These are phyloP conservation scores for Uronychia setigera DNA, from an alignment of 73 alveolate genomes.

Conservation along the genomic window DNA sequence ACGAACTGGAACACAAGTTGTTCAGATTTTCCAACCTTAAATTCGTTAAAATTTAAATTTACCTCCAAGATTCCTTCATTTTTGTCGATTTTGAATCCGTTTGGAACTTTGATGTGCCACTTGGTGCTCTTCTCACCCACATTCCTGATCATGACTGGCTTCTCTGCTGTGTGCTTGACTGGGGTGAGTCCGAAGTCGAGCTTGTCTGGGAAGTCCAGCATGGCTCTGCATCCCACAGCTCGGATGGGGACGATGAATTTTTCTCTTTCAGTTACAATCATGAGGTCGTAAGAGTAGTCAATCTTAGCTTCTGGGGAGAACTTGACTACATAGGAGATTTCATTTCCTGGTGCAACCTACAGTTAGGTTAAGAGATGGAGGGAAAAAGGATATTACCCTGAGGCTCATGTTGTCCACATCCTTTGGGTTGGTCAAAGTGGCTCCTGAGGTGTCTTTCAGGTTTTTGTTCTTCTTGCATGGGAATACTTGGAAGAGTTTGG, in stretches of 20 bases:
- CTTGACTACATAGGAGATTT: constrained; percentile 88
- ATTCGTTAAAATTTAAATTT: constrained; percentile 14
- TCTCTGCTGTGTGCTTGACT: constrained; percentile 97
- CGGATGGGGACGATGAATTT: constrained; percentile 98
- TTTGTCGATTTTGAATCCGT: constrained; percentile 81
- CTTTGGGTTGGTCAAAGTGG: constrained; percentile 38
- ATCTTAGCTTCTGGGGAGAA: constrained; percentile 98
- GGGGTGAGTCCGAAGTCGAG: constrained; percentile 99
- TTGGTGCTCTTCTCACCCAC: constrained; percentile 99
- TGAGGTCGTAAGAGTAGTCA: constrained; percentile 95
- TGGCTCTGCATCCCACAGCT: constrained; percentile 93
- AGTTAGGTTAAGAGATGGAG: too few relatives aligned
- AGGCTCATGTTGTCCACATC: constrained; percentile 61
- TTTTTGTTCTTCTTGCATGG: constrained; percentile 88
- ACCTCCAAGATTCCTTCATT: constrained; percentile 86
- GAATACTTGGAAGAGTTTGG: constrained; percentile 94
- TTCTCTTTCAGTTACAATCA: constrained; percentile 98
- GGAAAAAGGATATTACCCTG: constrained; percentile 66
- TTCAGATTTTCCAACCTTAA: constrained; percentile 83
- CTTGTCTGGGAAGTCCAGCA: constrained; percentile 97
- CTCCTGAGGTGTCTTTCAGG: constrained; percentile 5
- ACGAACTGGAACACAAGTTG: constrained; percentile 69
- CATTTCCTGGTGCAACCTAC: constrained; percentile 99
- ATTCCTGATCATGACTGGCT: constrained; percentile 97
- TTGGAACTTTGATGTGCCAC: constrained; percentile 96